A percentile compares a stretch with the other conserved stretches of the same genome.
phyloP scores from a whole-genome alignment of 2,329 filamentous ascomycete genomes.

The Alternaria burnsii region DNA sequence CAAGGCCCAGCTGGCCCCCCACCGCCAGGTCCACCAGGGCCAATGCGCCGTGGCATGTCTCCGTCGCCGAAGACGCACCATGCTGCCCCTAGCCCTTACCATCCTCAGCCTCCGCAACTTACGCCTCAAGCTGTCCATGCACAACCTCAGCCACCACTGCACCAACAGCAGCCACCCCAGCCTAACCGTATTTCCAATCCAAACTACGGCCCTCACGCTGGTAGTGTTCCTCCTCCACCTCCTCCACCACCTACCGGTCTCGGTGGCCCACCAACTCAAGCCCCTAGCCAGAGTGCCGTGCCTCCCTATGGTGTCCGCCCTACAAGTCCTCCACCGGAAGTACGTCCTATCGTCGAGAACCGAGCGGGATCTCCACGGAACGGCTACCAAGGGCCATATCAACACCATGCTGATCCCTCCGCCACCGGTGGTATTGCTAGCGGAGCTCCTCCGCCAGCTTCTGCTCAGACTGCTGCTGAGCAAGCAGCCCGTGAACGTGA shows the following conservation, averaged over 20 bases:
- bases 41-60: constrained; percentile 61
- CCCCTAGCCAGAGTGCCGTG: constrained; percentile 59
- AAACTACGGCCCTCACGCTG: constrained; percentile 56
- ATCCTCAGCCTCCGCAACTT: constrained; percentile 52
- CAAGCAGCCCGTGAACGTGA: constrained; percentile 71
- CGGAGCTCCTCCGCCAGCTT: constrained; percentile 72
- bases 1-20: constrained; percentile 46
- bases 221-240: constrained; percentile 62
- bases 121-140: constrained; percentile 63
- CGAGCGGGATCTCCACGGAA: constrained; percentile 91
- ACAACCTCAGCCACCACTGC: constrained; percentile 55
- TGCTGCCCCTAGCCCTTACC: constrained; percentile 62
- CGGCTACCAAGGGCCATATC: constrained; percentile 82
- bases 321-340: constrained; percentile 83
- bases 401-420: constrained; percentile 73
- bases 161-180: constrained; percentile 46
- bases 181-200: constrained; percentile 58
- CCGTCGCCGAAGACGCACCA: constrained; percentile 68
- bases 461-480: constrained; percentile 73
- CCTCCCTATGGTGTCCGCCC: constrained; percentile 72
- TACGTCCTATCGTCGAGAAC: constrained; percentile 82
- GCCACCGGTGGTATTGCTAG: constrained; percentile 69
- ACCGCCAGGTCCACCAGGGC: constrained; percentile 48
- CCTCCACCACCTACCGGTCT: constrained; percentile 64
- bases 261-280: constrained; percentile 62